Base-by-base conservation (phyloP, 2,329 filamentous ascomycete genomes). In the Aureobasidium sp. region DNA sequence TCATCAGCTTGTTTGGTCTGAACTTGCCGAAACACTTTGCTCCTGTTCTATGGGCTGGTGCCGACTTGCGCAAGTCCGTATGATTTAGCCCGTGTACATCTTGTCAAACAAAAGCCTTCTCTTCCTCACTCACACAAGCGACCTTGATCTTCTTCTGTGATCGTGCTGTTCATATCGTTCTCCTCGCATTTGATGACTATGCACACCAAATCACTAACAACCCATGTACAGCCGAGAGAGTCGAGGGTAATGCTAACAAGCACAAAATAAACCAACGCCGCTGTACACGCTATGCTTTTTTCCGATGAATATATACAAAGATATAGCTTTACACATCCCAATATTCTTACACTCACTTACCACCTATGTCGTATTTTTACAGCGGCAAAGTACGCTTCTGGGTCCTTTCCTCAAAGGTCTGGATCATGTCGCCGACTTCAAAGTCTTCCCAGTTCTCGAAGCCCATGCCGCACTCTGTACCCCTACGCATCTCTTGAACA, bases 391-490 rank as follows among this genome's bases (percentile, higher is more conserved):
- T 77, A 68, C 90, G 81, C 79, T 88, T 88, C 75, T 94, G 89
- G 60, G 74, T 75, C 19, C 85, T 81, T 74, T 92, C 88, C 69
- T 96, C 90, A 69, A 92, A 95, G 35, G 85, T 86, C 77, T 97
- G 94, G 63, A 99, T 82, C 72, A 87, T 83, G 74, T 99, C 94
- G 29, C 93, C 94, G 15, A 84, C 78, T 69, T 86, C 73, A 70
- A 97, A 88, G 23, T 84, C 88, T 50, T 87, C 80, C 84, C 90
- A 99, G 33, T 79, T 81, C 3, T 87, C 84, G 68, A 99, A 93
- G 57, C 84, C 85, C 66, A 99, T 86, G 65, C 94, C 94, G 68
- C 94, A 99, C 74, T 99, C 94, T n/a, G 82, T 84, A 61, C 91
- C 92, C 75, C 95, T 97, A 68, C 85, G 85, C 85, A 95, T 94